These are phyloP conservation scores for Aspergillus piperis DNA, from an alignment of 2,329 filamentous ascomycete genomes.

Conservation along the genomic window DNA sequence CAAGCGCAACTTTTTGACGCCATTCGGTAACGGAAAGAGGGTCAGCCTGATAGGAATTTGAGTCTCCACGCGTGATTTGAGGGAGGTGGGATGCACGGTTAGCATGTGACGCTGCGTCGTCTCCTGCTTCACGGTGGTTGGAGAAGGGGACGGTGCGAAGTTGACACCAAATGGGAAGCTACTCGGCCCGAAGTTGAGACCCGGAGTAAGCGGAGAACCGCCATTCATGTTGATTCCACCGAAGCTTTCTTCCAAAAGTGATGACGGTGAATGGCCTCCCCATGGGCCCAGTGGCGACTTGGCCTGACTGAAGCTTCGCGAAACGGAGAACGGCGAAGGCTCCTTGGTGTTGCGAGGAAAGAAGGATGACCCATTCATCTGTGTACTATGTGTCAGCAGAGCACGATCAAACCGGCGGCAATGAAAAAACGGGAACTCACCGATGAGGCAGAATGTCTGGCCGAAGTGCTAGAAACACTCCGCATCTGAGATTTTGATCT, in stretches of 20 bases:
- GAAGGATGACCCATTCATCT: slow-evolving; percentile 34
- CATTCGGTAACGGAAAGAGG: slow-evolving; percentile 71
- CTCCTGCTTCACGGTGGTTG: slow-evolving; percentile 32
- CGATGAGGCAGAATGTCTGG: slow-evolving; percentile 29
- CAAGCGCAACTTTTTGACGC: slow-evolving; percentile 78
- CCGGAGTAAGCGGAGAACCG: slow-evolving; percentile 44
- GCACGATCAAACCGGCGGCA: background rate
- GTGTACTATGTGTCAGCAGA: slow-evolving; percentile 15
- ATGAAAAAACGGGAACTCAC: slow-evolving; percentile 26
- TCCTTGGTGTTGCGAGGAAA: slow-evolving; percentile 40
- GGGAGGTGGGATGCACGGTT: slow-evolving; percentile 66
- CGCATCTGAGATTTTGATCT: slow-evolving; percentile 30
- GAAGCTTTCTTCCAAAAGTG: slow-evolving; percentile 48
- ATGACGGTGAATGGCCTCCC: slow-evolving; percentile 46
- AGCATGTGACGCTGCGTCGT: slow-evolving; percentile 47
- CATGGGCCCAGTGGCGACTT: slow-evolving; percentile 40
- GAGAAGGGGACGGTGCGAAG: slow-evolving; percentile 31
- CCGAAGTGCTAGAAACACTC: slow-evolving; percentile 27
- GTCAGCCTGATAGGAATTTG: slow-evolving; percentile 88
- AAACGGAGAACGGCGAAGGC: slow-evolving; percentile 39
- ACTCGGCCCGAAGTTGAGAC: slow-evolving; percentile 37
- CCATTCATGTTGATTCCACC: slow-evolving; percentile 49
- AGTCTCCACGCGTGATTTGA: slow-evolving; percentile 92
- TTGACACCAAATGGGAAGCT: slow-evolving; percentile 43
- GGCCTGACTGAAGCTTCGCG: slow-evolving; percentile 31